Evolutionary conservation across 129 eudicot species (phyloP).

Genomic region (Flaveria ramosissima): DNA sequence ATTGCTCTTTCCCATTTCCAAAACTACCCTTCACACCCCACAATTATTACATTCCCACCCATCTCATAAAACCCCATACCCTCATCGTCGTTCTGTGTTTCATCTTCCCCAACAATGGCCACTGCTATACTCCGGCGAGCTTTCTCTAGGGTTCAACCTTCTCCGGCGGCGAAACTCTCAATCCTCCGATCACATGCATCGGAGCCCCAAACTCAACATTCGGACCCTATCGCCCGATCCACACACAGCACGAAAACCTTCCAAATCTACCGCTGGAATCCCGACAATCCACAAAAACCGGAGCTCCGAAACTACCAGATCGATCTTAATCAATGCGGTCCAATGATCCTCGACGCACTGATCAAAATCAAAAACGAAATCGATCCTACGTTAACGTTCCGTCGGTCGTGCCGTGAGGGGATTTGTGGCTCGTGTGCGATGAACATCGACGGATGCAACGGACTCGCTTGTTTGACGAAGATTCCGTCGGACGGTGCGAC

Average conservation of each 20-base stretch:
- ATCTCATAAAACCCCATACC: neutral
- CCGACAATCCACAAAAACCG: conserved; percentile 64
- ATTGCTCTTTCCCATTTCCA: too few species aligned
- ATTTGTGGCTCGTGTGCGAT: conserved; percentile 94
- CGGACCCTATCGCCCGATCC: conserved; percentile 38
- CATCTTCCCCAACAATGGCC: conserved; percentile 50
- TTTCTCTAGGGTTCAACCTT: conserved; percentile 38
- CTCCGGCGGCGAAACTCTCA: conserved; percentile 51
- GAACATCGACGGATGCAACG: conserved; percentile 89
- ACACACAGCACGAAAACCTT: conserved; percentile 51
- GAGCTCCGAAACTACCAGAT: conserved; percentile 64
- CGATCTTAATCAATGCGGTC: conserved; percentile 82
- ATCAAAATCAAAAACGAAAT: conserved; percentile 86
- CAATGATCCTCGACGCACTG: conserved; percentile 86
- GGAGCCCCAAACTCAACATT: conserved; percentile 52
- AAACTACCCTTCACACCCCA: too few species aligned
- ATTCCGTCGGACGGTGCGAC: conserved; percentile 39
- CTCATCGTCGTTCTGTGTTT: conserved; percentile 11
- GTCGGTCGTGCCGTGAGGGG: conserved; percentile 91
- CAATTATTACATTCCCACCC: too few species aligned
- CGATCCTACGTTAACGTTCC: conserved; percentile 85
- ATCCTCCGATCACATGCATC: conserved; percentile 42
- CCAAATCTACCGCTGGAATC: conserved; percentile 91
- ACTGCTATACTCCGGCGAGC: conserved; percentile 57
- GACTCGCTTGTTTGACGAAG: conserved; percentile 84